Evolutionary conservation across 352 stramenopile species (phyloP), one percentile per base, ranked within the genome.

Genomic region (Phytophthora brassicae): DNA sequence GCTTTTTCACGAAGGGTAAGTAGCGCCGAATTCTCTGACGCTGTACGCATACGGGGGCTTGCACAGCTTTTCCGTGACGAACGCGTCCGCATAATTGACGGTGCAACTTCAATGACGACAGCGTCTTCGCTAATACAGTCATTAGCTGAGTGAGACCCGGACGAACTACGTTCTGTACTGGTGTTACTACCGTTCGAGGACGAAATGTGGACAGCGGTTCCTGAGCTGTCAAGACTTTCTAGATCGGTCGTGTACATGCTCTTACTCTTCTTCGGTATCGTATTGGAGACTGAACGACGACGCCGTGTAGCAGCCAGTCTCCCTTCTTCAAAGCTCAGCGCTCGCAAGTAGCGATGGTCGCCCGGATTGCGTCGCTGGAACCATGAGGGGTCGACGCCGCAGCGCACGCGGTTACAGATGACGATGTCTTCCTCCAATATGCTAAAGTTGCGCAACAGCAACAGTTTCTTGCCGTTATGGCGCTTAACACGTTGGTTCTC

Each of bases 331-430:
- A 84, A 76, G 56, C 74, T 81, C 17, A 86, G 61, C 38, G 79
- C 83, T 4, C 76, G 74, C 56, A 79, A 50, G 48, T 80, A 88
- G 36, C 69, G 72, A 4, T 66, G 68, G 52, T 78, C 69, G 35
- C 60, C 60, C 22, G 62, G 64, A 17, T 68, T 69, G n/a, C 77
- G 72, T 47, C 72, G 70, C 22, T 70, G 72, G 50, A 89, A 69
- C 51, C 58, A 72, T 23, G 56, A 62, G 3, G 79, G 79, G 56
- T 83, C 77, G 1, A 85, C 60, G 55, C 77, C 77, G 52, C 70
- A 81, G 54, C 79, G 79, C 50, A 86, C 77, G 52, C 79, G 79
- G 68, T 88, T 88, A 68, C 79, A 89, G 64, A 89, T 72, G 36
- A 89, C 79, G 42, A 89, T 68, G 64, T 89, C 77, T 60, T 86